These are phyloP conservation scores for Eucalyptus pumila DNA, from an alignment of 345 rosid genomes.

Conservation along the genomic window DNA sequence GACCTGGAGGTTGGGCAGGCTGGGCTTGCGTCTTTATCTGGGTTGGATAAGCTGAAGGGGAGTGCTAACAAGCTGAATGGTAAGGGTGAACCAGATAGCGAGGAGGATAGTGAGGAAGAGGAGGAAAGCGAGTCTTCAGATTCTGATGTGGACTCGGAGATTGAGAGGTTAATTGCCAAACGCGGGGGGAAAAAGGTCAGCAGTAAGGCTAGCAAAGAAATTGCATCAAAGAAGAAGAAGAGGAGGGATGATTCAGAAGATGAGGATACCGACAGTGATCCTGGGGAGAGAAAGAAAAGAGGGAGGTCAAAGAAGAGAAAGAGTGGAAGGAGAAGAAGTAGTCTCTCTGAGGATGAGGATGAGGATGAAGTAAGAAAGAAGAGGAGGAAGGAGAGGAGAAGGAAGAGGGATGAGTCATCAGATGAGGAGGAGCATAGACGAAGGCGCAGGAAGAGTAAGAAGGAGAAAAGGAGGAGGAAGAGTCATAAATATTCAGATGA, in stretches of 20 bases:
- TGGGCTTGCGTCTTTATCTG: conserved; percentile 37
- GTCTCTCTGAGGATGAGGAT: conserved; percentile 52
- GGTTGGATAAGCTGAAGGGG: conserved; percentile 69
- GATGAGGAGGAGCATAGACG: conserved; percentile 25
- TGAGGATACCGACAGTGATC: conserved; percentile 42
- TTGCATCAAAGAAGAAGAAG: conserved; percentile 23
- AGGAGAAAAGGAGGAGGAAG: conserved; percentile 39
- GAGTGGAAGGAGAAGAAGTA: conserved; percentile 36
- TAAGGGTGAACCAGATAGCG: conserved; percentile 17
- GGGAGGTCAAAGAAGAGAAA: conserved; percentile 75
- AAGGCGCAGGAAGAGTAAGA: conserved; percentile 4
- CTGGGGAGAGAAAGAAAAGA: conserved; percentile 54
- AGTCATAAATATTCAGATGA: conserved; percentile 26
- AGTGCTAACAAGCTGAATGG: conserved; percentile 25
- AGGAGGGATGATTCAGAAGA: conserved; percentile 11
- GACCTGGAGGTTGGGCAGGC: conserved; percentile 48
- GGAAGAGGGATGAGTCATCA: conserved; percentile 36
- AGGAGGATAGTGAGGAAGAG: conserved; percentile 47
- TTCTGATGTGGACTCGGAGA: conserved; percentile 79
- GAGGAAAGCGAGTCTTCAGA: conserved; percentile 81
- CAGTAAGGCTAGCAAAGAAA: conserved; percentile 6
- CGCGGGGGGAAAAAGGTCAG: conserved; percentile 55
- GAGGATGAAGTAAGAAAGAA: conserved; percentile 28
- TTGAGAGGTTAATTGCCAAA: conserved; percentile 83
- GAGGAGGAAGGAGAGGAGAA: conserved; percentile 59